These are phyloP conservation scores for Lobosporangium transversale DNA, from an alignment of 192 early-diverging fungal genomes.

Conservation along the genomic window DNA sequence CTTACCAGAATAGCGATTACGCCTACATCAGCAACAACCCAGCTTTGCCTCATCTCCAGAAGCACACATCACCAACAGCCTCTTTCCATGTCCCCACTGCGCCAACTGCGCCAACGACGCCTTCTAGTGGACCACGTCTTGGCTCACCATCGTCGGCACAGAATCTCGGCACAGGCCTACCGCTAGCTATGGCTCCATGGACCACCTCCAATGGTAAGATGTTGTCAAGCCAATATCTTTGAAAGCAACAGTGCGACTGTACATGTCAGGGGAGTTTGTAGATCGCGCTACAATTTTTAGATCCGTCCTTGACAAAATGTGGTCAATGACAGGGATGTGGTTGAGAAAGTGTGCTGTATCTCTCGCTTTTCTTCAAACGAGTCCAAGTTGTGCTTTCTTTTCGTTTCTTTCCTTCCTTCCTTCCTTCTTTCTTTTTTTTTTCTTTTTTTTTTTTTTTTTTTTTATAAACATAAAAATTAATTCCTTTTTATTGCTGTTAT, in stretches of 20 bases:
- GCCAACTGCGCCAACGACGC: constrained; percentile 6
- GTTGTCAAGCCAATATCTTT: background rate
- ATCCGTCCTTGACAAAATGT: too few relatives aligned
- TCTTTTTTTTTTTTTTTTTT: background rate
- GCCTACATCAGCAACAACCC: constrained; percentile 4
- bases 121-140: constrained; percentile 1
- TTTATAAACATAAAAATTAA: background rate
- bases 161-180: constrained; percentile 8
- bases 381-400: too few relatives aligned
- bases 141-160: constrained; percentile 9
- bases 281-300: too few relatives aligned
- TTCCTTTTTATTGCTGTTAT: background rate
- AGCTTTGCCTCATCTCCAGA: constrained; percentile 7
- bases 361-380: too few relatives aligned
- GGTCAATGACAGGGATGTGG: too few relatives aligned
- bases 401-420: background rate
- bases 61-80: background rate
- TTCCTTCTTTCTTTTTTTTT: background rate
- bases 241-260: background rate
- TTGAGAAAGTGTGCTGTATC: too few relatives aligned
- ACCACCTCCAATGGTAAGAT: constrained; percentile 22
- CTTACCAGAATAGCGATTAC: constrained; percentile 19
- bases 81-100: constrained; percentile 13
- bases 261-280: too few relatives aligned
- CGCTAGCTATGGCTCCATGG: constrained; percentile 25